phyloP scores from a whole-genome alignment of 306 rosid genomes.

The Calophaca sinica region DNA sequence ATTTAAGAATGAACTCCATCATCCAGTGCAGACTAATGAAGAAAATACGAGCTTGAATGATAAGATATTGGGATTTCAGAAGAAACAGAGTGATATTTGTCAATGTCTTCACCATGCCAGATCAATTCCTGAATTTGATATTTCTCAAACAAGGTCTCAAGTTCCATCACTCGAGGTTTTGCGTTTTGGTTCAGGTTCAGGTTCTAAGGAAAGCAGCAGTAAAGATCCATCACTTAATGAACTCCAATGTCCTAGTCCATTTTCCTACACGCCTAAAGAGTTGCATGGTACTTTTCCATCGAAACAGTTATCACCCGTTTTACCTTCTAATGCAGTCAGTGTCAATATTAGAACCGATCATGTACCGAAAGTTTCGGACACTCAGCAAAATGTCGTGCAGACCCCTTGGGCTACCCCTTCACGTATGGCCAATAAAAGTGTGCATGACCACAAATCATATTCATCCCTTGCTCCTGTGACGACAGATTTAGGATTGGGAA shows the following conservation, averaged over 20 bases:
- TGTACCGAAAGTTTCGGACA: constrained; percentile 47
- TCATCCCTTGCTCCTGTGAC: constrained; percentile 59
- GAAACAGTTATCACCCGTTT: constrained; percentile 46
- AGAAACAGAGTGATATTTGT: constrained; percentile 83
- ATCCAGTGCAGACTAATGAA: constrained; percentile 76
- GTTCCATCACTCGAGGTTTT: constrained; percentile 55
- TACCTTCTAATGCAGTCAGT: constrained; percentile 48
- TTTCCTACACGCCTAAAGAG: constrained; percentile 46
- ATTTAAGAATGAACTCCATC: constrained; percentile 58
- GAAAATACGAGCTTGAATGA: constrained; percentile 57
- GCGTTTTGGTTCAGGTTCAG: constrained; percentile 45
- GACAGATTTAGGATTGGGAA: constrained; percentile 94
- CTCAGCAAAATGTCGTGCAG: constrained; percentile 42
- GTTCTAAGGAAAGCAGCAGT: constrained; percentile 58
- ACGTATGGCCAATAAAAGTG: constrained; percentile 41
- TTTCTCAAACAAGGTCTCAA: constrained; percentile 54
- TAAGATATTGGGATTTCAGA: constrained; percentile 59
- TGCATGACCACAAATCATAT: constrained; percentile 51
- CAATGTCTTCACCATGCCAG: constrained; percentile 58
- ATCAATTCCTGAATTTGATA: constrained; percentile 50
- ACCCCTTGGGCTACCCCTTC: constrained; percentile 48
- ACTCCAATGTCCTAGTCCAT: constrained; percentile 43
- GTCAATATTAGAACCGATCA: constrained; percentile 42
- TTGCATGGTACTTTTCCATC: constrained; percentile 49
- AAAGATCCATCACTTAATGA: constrained; percentile 54